phyloP scores from a whole-genome alignment of 495 filamentous ascomycete genomes.

The Aspergillus carlsbadensis region DNA sequence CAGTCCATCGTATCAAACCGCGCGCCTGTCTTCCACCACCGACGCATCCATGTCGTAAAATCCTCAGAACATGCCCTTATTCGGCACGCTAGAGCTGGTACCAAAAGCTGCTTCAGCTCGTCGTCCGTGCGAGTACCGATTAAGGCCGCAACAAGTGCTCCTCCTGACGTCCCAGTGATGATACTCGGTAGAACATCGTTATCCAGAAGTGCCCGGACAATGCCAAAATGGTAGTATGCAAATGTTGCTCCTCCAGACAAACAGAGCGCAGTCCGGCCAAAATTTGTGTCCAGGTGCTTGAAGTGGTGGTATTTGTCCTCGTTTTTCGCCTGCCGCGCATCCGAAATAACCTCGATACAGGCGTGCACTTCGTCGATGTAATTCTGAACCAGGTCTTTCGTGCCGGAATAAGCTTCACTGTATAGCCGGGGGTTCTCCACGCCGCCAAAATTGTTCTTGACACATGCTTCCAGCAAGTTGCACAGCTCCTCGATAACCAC shows the following conservation, averaged over 20 bases:
- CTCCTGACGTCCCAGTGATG: slow-evolving; percentile 93
- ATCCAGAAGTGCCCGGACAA: slow-evolving; percentile 87
- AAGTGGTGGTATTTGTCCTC: slow-evolving; percentile 82
- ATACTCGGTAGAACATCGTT: slow-evolving; percentile 84
- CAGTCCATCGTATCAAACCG: slow-evolving; percentile 92
- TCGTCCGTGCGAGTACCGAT: slow-evolving; percentile 88
- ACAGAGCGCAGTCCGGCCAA: slow-evolving; percentile 87
- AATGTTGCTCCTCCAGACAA: slow-evolving; percentile 93
- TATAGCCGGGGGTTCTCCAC: slow-evolving; percentile 94
- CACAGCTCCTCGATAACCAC: slow-evolving; percentile 70
- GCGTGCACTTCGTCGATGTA: slow-evolving; percentile 74
- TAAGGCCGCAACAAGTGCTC: slow-evolving; percentile 85
- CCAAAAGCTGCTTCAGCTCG: slow-evolving; percentile 79
- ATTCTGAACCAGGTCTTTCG: slow-evolving; percentile 85
- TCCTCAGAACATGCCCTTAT: slow-evolving; percentile 84
- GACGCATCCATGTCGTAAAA: slow-evolving; percentile 69
- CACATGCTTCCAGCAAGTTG: slow-evolving; percentile 77
- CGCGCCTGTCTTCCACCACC: slow-evolving; percentile 92
- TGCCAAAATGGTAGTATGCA: slow-evolving; percentile 95
- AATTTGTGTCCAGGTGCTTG: slow-evolving; percentile 87
- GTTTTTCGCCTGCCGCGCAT: slow-evolving; percentile 60
- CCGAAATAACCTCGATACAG: slow-evolving; percentile 64
- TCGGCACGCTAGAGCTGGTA: slow-evolving; percentile 78
- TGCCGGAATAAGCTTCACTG: slow-evolving; percentile 94
- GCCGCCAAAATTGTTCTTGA: slow-evolving; percentile 96